Percentiles rank a stretch among this genome's conserved stretches.
Evolutionary conservation across 1,139 yeast species (phyloP).

Genomic region (Pichia norvegensis): DNA sequence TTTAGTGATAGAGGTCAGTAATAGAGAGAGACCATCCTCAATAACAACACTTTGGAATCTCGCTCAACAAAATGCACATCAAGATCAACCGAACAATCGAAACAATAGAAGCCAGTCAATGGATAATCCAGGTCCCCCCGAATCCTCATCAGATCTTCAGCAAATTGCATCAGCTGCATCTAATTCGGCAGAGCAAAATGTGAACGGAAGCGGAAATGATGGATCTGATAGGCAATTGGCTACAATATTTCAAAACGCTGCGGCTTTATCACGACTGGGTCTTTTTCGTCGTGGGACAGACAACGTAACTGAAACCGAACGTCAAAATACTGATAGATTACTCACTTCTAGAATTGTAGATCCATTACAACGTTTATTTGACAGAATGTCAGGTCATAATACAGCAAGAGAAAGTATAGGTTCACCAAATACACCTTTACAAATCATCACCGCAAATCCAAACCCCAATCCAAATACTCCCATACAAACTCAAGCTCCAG

Average conservation of each 20-base stretch:
- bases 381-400: slow-evolving; percentile 10
- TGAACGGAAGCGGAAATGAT: not conserved
- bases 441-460: too few relatives aligned
- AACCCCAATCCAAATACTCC: too few relatives aligned
- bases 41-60: not conserved
- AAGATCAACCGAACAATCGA: not conserved
- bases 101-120: not conserved
- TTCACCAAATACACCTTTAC: not conserved
- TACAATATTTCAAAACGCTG: not conserved
- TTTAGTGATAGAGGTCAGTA: slow-evolving; percentile 26
- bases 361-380: slow-evolving; percentile 18
- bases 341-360: not conserved
- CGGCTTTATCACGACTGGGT: not conserved
- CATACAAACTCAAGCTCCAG: not conserved
- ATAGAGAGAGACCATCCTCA: slow-evolving; percentile 2
- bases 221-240: not conserved
- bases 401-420: not conserved
- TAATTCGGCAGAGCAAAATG: not conserved
- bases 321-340: not conserved
- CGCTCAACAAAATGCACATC: not conserved
- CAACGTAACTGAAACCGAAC: not conserved
- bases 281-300: not conserved
- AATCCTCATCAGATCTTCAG: not conserved
- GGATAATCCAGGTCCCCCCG: not conserved
- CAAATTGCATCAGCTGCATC: not conserved